Conservation (phyloP, 257 asterid genomes). For the Solanum gandarillasii region DNA sequence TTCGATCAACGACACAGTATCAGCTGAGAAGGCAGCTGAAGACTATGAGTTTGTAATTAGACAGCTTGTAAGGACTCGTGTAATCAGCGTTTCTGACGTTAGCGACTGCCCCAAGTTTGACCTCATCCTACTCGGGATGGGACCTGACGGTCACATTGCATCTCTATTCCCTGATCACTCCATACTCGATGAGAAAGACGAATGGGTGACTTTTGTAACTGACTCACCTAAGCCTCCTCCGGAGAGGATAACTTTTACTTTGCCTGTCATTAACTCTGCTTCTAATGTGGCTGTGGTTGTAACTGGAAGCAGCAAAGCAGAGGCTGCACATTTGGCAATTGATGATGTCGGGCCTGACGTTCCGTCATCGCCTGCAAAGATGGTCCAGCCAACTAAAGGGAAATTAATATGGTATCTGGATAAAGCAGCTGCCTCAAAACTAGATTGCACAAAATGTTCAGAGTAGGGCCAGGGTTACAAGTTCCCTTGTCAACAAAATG, state of each 20-base stretch:
- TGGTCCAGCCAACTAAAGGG: slow-evolving; percentile 58
- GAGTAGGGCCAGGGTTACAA: slow-evolving; percentile 17
- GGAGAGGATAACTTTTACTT: slow-evolving; percentile 53
- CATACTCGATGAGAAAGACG: slow-evolving; percentile 26
- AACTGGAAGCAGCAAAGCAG: slow-evolving; percentile 39
- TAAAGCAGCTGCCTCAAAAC: slow-evolving; percentile 57
- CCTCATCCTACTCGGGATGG: slow-evolving; percentile 57
- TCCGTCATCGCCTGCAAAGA: slow-evolving; percentile 42
- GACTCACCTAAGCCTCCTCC: slow-evolving; percentile 70
- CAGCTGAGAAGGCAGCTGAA: slow-evolving; percentile 85
- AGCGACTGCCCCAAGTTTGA: slow-evolving; percentile 56
- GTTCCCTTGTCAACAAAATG: neutral
- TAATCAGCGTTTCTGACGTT: slow-evolving; percentile 35
- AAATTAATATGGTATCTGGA: slow-evolving; percentile 81
- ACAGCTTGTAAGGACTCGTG: slow-evolving; percentile 78
- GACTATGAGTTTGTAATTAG: slow-evolving; percentile 73
- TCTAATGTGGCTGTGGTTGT: slow-evolving; percentile 42
- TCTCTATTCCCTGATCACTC: slow-evolving; percentile 47
- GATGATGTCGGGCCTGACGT: slow-evolving; percentile 28
- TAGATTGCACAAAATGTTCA: slow-evolving; percentile 26
- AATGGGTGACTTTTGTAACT: slow-evolving; percentile 51
- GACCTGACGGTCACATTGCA: slow-evolving; percentile 51
- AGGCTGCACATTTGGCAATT: slow-evolving; percentile 36
- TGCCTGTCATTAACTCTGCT: slow-evolving; percentile 59
- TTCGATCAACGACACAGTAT: slow-evolving; percentile 63